A percentile compares a stretch with the other conserved stretches of the same genome.
phyloP scores from a whole-genome alignment of 306 rosid species.

The Cucurbita moschata region DNA sequence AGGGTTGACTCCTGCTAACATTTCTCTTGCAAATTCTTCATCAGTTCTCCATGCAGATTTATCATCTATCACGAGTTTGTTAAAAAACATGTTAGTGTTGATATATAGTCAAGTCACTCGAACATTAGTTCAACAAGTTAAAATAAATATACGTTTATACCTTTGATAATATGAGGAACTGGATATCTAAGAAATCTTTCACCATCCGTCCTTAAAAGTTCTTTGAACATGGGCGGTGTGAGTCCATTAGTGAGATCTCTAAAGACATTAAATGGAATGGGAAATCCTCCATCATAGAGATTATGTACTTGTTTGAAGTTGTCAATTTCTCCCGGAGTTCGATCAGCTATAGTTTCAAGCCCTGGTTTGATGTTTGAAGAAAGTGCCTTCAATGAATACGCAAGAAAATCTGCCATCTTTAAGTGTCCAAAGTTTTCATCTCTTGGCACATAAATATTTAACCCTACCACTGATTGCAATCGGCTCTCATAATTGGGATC shows the following conservation, averaged over 20 bases:
- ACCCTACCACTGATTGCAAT: conserved; percentile 24
- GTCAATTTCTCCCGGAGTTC: conserved; percentile 42
- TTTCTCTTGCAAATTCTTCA: not conserved
- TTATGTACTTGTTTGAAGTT: conserved; percentile 38
- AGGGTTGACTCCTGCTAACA: not conserved
- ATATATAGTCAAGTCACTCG: no score
- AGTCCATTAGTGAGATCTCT: conserved; percentile 27
- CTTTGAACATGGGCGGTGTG: conserved; percentile 43
- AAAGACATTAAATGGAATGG: conserved; percentile 30
- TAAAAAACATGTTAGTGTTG: no score
- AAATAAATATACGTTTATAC: conserved; percentile 6
- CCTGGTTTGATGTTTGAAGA: conserved; percentile 47
- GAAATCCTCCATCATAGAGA: conserved; percentile 61
- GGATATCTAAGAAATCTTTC: conserved; percentile 47
- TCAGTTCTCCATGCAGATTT: not conserved
- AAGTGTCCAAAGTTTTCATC: conserved; percentile 72
- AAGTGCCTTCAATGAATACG: conserved; percentile 43
- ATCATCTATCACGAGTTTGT: not conserved
- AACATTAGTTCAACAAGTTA: no score
- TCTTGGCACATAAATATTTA: conserved; percentile 67
- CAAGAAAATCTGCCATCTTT: conserved; percentile 67
- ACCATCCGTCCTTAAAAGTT: conserved; percentile 53
- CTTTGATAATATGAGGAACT: conserved; percentile 60
- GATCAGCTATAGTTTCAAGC: conserved; percentile 33
- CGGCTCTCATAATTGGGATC: conserved; percentile 47